Conservation (phyloP, 768 basidiomycete species). For the Suillus lakei region DNA sequence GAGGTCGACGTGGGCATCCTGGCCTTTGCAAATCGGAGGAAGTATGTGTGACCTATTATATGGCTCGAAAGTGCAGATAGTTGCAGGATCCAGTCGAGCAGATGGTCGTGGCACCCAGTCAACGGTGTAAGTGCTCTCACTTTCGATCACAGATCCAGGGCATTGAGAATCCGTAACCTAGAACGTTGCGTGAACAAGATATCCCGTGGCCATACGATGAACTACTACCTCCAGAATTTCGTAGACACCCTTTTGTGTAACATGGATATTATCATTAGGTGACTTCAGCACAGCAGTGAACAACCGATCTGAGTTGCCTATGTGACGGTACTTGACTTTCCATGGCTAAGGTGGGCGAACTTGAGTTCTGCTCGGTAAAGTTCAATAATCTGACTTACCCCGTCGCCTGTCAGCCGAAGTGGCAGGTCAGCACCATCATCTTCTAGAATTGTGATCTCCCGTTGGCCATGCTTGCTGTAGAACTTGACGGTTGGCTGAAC, state of each 20-base stretch:
- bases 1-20: constrained; percentile 81
- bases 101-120: constrained; percentile 82
- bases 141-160: constrained; percentile 67
- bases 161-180: constrained; percentile 88
- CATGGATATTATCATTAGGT: constrained; percentile 74
- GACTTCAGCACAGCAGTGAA: constrained; percentile 50
- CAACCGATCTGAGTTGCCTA: constrained; percentile 46
- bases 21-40: constrained; percentile 81
- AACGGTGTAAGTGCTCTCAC: constrained; percentile 69
- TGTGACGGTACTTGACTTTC: constrained; percentile 74
- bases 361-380: background rate
- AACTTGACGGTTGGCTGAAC: constrained; percentile 85
- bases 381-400: constrained; percentile 53
- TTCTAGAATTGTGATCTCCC: constrained; percentile 70
- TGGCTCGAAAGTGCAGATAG: constrained; percentile 57
- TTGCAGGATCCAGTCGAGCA: constrained; percentile 66
- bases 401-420: constrained; percentile 88
- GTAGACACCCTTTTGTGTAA: constrained; percentile 78
- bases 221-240: constrained; percentile 67
- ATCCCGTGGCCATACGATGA: background rate
- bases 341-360: constrained; percentile 67
- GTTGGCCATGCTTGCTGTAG: constrained; percentile 66
- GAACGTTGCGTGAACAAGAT: background rate
- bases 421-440: constrained; percentile 75
- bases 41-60: constrained; percentile 79